These are phyloP conservation scores for Colletotrichum australisinense DNA, from an alignment of 2,329 filamentous ascomycete genomes.

Conservation along the genomic window DNA sequence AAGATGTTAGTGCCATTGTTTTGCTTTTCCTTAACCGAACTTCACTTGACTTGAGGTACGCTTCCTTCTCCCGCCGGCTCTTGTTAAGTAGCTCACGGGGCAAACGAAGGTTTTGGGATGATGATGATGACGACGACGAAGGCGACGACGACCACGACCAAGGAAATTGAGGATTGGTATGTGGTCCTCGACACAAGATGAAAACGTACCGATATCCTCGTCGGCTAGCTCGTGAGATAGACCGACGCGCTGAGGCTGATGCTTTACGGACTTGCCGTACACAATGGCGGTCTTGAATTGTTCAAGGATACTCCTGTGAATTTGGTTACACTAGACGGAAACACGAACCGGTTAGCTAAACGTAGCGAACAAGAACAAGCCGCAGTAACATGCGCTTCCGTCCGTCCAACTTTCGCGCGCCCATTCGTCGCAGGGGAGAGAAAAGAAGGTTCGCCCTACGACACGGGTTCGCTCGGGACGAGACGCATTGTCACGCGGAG, in stretches of 20 bases:
- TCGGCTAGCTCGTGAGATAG: conserved; percentile 91
- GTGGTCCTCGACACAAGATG: not conserved
- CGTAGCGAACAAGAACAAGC: not conserved
- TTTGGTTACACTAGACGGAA: conserved; percentile 85
- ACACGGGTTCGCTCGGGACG: not conserved
- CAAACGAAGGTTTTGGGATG: not conserved
- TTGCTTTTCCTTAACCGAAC: not conserved
- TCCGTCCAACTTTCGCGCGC: not conserved
- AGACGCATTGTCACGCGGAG: not conserved
- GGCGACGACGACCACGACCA: too few relatives aligned
- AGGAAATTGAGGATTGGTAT: not conserved
- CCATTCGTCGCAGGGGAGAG: not conserved
- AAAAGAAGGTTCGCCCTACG: not conserved
- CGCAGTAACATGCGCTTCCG: not conserved
- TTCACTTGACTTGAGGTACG: not conserved
- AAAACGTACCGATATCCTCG: conserved; percentile 89
- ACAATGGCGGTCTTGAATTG: conserved; percentile 96
- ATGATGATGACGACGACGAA: not conserved
- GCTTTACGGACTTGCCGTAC: conserved; percentile 97
- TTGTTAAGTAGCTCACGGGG: not conserved
- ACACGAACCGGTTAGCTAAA: conserved; percentile 50
- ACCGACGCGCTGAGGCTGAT: conserved; percentile 96
- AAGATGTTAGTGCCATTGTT: conserved; percentile 41
- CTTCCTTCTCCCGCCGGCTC: not conserved
- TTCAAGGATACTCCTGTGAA: conserved; percentile 95